These are phyloP conservation scores for Camellia oleifera DNA, from an alignment of 179 eudicot species.

Conservation along the genomic window DNA sequence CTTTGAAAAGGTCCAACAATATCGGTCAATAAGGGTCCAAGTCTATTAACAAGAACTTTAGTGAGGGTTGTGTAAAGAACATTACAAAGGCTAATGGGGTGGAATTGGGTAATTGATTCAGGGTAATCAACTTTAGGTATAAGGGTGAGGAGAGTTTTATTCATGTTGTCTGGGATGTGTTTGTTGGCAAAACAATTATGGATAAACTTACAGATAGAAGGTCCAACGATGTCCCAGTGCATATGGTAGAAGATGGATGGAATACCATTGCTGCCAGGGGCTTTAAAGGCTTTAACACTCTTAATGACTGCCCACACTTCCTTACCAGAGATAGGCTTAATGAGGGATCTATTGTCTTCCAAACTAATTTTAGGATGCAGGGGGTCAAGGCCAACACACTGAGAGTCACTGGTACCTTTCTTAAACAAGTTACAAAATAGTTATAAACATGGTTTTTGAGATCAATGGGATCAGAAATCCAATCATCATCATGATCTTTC, in stretches of 20 bases:
- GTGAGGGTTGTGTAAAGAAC: neutral
- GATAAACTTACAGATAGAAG: neutral
- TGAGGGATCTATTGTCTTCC: no score
- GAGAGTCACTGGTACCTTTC: no score
- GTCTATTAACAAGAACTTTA: neutral
- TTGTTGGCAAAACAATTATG: neutral
- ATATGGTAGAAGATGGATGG: neutral
- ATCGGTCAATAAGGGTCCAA: no score
- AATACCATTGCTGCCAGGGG: no score
- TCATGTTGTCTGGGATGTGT: neutral
- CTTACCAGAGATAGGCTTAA: no score
- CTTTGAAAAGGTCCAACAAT: neutral
- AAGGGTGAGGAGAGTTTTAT: neutral
- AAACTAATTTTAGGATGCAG: no score
- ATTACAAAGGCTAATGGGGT: neutral
- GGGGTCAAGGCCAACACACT: no score
- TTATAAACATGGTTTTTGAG: neutral
- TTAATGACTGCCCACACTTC: no score
- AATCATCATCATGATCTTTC: neutral
- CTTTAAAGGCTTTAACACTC: no score
- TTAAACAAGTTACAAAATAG: neutral
- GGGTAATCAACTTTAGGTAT: neutral
- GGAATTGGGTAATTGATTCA: neutral
- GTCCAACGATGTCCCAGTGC: no score
- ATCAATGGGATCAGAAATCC: neutral